phyloP scores from a whole-genome alignment of 2,329 filamentous ascomycete species.

The Epichloe festucae region DNA sequence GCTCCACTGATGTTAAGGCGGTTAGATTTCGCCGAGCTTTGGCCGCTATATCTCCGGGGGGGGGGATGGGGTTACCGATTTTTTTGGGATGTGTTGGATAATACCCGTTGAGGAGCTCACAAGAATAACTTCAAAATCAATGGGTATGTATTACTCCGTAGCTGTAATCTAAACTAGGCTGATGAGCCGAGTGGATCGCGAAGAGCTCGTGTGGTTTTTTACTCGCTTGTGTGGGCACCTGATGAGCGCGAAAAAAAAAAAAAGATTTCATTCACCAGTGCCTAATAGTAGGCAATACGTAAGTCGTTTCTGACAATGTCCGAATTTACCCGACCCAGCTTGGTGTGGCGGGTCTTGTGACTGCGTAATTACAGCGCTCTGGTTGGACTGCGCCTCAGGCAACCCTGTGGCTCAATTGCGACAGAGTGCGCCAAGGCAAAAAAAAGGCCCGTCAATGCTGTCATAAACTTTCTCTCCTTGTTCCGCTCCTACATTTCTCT shows the following conservation, averaged over 20 bases:
- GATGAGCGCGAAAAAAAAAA: too few relatives aligned
- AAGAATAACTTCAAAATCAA: too few relatives aligned
- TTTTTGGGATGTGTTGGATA: too few relatives aligned
- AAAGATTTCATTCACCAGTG: too few relatives aligned
- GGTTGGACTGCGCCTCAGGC: conserved; percentile 26
- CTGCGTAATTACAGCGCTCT: conserved; percentile 20
- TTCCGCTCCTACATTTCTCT: conserved; percentile 7
- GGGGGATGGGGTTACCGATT: not conserved
- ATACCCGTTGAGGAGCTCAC: too few relatives aligned
- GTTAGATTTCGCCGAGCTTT: conserved; percentile 9
- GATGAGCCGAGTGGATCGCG: not conserved
- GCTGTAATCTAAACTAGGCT: too few relatives aligned
- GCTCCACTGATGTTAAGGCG: not conserved
- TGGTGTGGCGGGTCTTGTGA: conserved; percentile 7
- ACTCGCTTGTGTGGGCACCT: too few relatives aligned
- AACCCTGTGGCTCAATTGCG: conserved; percentile 18
- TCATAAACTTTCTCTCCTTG: conserved; percentile 23
- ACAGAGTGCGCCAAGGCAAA: not conserved
- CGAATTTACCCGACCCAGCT: conserved; percentile 23
- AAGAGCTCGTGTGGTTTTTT: not conserved
- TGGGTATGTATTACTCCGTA: too few relatives aligned
- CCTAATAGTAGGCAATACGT: not conserved
- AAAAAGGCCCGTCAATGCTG: conserved; percentile 20
- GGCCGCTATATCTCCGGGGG: not conserved
- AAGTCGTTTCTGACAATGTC: conserved; percentile 5